These are phyloP conservation scores for Cyberlindnera samutprakarnensis DNA, from an alignment of 805 yeast species.

Conservation along the genomic window DNA sequence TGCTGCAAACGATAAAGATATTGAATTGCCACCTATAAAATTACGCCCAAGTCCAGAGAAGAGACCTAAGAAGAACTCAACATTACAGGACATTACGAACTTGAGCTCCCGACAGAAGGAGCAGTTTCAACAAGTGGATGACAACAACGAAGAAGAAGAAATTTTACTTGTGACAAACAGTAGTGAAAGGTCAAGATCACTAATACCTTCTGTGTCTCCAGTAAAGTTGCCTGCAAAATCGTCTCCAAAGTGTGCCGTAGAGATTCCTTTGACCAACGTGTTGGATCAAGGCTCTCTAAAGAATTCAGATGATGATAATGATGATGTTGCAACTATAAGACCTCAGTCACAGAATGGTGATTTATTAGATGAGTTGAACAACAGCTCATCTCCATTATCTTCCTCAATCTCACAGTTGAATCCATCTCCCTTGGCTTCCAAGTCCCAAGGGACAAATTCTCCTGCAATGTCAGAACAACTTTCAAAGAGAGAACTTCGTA, in stretches of 20 bases:
- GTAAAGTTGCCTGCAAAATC: too few relatives aligned
- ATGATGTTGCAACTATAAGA: not conserved
- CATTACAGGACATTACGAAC: conserved; percentile 13
- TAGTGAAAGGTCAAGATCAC: too few relatives aligned
- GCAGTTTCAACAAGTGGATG: too few relatives aligned
- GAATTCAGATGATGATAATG: too few relatives aligned
- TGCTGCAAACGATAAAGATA: conserved; percentile 5
- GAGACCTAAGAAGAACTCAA: not conserved
- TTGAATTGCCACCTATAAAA: conserved; percentile 3
- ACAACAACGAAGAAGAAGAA: conserved; percentile 8
- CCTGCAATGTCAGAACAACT: conserved; percentile 5
- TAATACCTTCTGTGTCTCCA: too few relatives aligned
- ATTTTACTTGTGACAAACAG: conserved; percentile 20
- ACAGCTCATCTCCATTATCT: not conserved
- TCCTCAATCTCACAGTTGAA: conserved; percentile 5
- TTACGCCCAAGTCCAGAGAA: conserved; percentile 1
- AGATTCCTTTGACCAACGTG: too few relatives aligned
- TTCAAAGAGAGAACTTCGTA: conserved; percentile 5
- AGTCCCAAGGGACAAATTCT: conserved; percentile 5
- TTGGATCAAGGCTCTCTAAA: too few relatives aligned
- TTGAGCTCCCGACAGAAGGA: too few relatives aligned
- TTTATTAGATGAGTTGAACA: too few relatives aligned
- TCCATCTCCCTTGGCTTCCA: conserved; percentile 11
- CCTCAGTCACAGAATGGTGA: not conserved
- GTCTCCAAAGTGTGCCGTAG: too few relatives aligned